phyloP scores from a whole-genome alignment of 2,329 filamentous ascomycete species.

The Didymella keratinophila region DNA sequence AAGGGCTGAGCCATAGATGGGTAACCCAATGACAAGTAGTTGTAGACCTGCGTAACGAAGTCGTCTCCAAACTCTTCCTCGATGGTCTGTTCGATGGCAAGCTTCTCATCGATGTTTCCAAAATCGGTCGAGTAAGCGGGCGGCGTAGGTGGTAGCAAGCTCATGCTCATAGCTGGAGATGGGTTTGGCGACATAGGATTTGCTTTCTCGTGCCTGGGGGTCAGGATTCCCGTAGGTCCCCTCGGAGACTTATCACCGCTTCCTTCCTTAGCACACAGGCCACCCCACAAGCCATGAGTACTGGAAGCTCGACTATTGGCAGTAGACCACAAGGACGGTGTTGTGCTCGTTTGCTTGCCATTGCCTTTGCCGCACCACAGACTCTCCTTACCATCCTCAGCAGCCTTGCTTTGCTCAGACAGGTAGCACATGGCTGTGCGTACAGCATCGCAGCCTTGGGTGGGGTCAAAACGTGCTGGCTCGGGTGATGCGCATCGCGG shows the following conservation, averaged over 20 bases:
- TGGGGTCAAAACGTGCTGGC: constrained; percentile 81
- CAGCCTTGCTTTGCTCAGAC: constrained; percentile 58
- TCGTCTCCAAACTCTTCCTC: constrained; percentile 77
- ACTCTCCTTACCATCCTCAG: constrained; percentile 57
- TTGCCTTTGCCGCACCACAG: constrained; percentile 64
- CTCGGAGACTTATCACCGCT: constrained; percentile 50
- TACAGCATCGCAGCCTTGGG: constrained; percentile 65
- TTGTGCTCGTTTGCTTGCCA: constrained; percentile 40
- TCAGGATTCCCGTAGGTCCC: constrained; percentile 60
- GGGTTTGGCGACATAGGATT: constrained; percentile 54
- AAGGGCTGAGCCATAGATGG: constrained; percentile 83
- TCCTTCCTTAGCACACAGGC: constrained; percentile 64
- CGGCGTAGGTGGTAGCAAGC: constrained; percentile 48
- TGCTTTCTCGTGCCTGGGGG: constrained; percentile 51
- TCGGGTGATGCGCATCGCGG: constrained; percentile 84
- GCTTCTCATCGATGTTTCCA: constrained; percentile 52
- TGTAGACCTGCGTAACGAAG: constrained; percentile 96
- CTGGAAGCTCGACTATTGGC: constrained; percentile 59
- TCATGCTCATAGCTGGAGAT: constrained; percentile 43
- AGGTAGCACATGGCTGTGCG: constrained; percentile 59
- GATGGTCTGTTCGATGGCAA: constrained; percentile 57
- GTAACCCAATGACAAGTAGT: constrained; percentile 93
- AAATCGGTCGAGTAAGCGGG: constrained; percentile 50
- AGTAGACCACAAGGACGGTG: constrained; percentile 47
- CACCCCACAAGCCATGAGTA: constrained; percentile 76